Conservation (phyloP, 352 stramenopile species). For the Globisporangium parvum region DNA sequence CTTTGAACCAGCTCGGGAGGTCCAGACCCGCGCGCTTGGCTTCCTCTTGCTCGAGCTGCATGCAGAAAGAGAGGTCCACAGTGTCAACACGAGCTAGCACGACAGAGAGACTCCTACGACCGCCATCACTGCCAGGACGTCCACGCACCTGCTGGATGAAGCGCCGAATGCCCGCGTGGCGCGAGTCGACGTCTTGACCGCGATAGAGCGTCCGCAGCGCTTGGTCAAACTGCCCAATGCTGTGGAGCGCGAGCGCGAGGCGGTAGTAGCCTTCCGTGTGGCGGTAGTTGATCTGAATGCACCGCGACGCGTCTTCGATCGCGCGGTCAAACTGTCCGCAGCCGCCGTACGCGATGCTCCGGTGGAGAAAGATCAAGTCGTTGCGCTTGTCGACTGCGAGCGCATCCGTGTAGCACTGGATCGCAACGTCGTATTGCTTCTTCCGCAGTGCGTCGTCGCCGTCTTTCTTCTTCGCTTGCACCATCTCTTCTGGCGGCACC, state of each 20-base stretch:
- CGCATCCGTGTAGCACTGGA: conserved; percentile 43
- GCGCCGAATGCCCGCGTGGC: conserved; percentile 33
- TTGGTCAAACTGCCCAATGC: conserved; percentile 36
- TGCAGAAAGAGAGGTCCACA: not conserved
- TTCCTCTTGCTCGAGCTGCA: conserved; percentile 38
- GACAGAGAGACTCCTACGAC: not conserved
- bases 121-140: not conserved
- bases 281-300: conserved; percentile 55
- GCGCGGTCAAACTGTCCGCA: conserved; percentile 28
- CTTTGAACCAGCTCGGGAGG: conserved; percentile 43
- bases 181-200: conserved; percentile 40
- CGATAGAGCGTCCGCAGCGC: conserved; percentile 49
- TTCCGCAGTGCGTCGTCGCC: conserved; percentile 42
- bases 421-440: conserved; percentile 40
- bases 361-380: conserved; percentile 45
- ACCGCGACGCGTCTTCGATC: conserved; percentile 48
- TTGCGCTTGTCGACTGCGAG: conserved; percentile 43
- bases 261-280: conserved; percentile 55
- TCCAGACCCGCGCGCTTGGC: conserved; percentile 26
- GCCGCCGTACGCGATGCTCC: conserved; percentile 41
- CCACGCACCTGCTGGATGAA: conserved; percentile 28
- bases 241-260: conserved; percentile 38
- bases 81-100: not conserved
- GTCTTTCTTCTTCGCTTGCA: conserved; percentile 23
- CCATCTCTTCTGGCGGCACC: conserved; percentile 8